phyloP scores from a whole-genome alignment of 441 rosid species.

The Geranium incanum region DNA sequence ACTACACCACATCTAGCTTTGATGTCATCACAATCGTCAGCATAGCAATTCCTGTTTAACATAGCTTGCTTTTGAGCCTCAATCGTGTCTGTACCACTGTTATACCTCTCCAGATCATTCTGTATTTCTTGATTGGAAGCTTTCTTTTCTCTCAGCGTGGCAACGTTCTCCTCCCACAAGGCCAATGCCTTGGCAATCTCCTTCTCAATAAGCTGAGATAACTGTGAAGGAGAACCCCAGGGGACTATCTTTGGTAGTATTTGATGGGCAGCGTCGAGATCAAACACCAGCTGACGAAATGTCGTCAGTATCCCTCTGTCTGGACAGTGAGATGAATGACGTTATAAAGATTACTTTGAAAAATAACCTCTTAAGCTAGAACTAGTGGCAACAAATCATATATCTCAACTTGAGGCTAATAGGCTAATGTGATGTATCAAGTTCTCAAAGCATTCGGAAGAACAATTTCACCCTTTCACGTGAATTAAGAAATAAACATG shows the following conservation, averaged over 20 bases:
- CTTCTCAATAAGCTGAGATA: conserved; percentile 70
- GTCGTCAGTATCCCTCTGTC: conserved; percentile 31
- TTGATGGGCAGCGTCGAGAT: conserved; percentile 49
- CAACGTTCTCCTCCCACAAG: conserved; percentile 36
- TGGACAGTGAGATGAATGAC: conserved; percentile 28
- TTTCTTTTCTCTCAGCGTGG: conserved; percentile 32
- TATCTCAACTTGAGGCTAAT: conserved; percentile 3
- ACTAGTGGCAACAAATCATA: conserved; percentile 1
- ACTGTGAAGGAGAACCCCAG: conserved; percentile 63
- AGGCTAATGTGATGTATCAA: not conserved
- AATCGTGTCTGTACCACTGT: conserved; percentile 32
- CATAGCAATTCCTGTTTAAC: conserved; percentile 49
- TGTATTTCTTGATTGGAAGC: conserved; percentile 31
- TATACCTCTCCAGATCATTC: conserved; percentile 27
- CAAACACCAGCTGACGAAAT: conserved; percentile 34
- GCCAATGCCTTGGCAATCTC: conserved; percentile 47
- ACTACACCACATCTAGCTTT: conserved; percentile 27
- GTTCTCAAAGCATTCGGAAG: conserved; percentile 5
- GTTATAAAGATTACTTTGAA: conserved; percentile 6
- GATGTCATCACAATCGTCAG: conserved; percentile 38
- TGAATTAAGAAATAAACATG: conserved; percentile 5
- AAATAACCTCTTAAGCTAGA: not conserved
- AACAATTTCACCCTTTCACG: conserved; percentile 1
- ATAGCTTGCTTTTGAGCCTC: conserved; percentile 75
- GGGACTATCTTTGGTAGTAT: conserved; percentile 58